Percentiles rank a stretch among this genome's conserved stretches.
Conservation (phyloP, 1,139 yeast genomes). For the Pichia sp. region DNA sequence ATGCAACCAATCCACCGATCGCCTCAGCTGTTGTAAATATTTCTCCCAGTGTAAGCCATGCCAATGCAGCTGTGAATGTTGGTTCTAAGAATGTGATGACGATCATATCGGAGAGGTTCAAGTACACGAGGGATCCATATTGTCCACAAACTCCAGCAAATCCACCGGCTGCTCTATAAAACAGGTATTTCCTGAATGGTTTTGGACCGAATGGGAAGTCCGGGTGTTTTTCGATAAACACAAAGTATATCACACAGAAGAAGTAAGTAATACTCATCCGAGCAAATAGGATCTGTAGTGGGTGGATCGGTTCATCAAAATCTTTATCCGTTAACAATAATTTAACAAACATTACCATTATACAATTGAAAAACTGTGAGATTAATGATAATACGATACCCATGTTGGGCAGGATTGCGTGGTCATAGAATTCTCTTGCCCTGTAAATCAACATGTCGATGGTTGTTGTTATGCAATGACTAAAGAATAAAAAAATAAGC, state of each 20-base stretch:
- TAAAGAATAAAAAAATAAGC: too few species aligned
- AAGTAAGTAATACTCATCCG: constrained; percentile 73
- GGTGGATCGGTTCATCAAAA: constrained; percentile 59
- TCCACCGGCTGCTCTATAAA: constrained; percentile 71
- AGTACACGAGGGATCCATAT: constrained; percentile 70
- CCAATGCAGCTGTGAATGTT: constrained; percentile 71
- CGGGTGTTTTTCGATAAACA: constrained; percentile 42
- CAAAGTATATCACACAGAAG: constrained; percentile 42
- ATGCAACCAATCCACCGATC: constrained; percentile 63
- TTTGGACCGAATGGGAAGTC: constrained; percentile 74
- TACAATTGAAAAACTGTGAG: constrained; percentile 69
- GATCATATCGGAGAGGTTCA: constrained; percentile 64
- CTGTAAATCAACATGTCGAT: too few species aligned
- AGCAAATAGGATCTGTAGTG: constrained; percentile 71
- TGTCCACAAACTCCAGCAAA: constrained; percentile 53
- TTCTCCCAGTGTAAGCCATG: constrained; percentile 67
- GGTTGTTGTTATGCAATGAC: too few species aligned
- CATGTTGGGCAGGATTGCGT: constrained; percentile 24
- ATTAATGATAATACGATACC: constrained; percentile 43
- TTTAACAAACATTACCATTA: constrained; percentile 76
- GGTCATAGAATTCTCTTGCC: too few species aligned
- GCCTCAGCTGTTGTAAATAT: constrained; percentile 64
- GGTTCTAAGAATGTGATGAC: constrained; percentile 81
- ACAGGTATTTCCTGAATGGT: constrained; percentile 46
- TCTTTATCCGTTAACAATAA: constrained; percentile 60